phyloP scores from a whole-genome alignment of 2,329 filamentous ascomycete genomes.

The Zalaria sp. region DNA sequence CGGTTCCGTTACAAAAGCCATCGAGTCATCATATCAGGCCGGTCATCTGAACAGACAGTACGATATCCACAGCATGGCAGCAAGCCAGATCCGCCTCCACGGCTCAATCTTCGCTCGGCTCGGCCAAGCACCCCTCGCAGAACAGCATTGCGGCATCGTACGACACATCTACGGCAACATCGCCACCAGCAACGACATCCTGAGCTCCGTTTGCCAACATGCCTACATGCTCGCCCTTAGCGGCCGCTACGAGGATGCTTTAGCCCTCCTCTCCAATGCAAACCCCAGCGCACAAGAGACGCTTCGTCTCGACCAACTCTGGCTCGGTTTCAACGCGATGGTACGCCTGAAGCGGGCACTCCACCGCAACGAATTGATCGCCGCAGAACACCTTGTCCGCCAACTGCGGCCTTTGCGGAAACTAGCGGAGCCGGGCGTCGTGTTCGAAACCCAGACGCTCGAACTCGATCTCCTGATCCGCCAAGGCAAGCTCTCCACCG shows the following conservation, averaged over 20 bases:
- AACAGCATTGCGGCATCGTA: constrained; percentile 57
- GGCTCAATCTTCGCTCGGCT: constrained; percentile 65
- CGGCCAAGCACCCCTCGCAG: constrained; percentile 46
- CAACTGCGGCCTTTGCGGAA: constrained; percentile 36
- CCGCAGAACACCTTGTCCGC: constrained; percentile 41
- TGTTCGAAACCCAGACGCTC: constrained; percentile 43
- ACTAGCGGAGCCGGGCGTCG: constrained; percentile 41
- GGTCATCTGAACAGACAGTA: constrained; percentile 70
- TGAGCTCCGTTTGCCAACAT: constrained; percentile 59
- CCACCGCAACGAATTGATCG: constrained; percentile 40
- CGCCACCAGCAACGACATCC: constrained; percentile 59
- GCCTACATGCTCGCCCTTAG: constrained; percentile 51
- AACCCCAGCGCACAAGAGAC: constrained; percentile 51
- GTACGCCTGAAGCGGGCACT: constrained; percentile 51
- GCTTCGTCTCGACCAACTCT: constrained; percentile 64
- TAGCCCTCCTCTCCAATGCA: constrained; percentile 44
- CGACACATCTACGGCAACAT: constrained; percentile 54
- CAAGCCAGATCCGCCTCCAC: constrained; percentile 57
- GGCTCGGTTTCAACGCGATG: constrained; percentile 52
- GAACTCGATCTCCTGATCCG: constrained; percentile 46
- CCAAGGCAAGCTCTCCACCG: constrained; percentile 35
- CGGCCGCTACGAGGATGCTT: constrained; percentile 58
- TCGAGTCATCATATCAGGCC: constrained; percentile 70
- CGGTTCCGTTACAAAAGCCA: constrained; percentile 43
- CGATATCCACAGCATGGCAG: constrained; percentile 58